Percentiles rank a stretch among this genome's conserved stretches.
Evolutionary conservation across 2,329 filamentous ascomycete species (phyloP).

Genomic region (Calonectria naviculata): DNA sequence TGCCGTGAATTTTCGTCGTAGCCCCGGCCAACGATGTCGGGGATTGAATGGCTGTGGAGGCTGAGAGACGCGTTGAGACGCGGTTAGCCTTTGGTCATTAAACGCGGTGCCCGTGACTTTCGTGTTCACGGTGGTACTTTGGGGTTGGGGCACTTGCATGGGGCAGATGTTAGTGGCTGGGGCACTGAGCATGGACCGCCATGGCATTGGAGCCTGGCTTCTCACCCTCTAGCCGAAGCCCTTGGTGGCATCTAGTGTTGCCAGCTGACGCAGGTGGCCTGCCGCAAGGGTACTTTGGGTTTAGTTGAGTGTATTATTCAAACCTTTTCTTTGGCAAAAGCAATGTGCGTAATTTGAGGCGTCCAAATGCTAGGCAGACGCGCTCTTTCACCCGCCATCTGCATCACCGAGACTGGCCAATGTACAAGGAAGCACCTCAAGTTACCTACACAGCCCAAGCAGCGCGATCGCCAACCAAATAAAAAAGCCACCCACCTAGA

Average conservation of each 20-base stretch:
- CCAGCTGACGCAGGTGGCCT: neutral
- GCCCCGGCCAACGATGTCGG: slow-evolving; percentile 26
- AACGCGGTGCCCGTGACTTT: slow-evolving; percentile 37
- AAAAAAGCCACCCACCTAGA: neutral
- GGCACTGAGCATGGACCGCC: neutral
- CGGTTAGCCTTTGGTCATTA: slow-evolving; percentile 29
- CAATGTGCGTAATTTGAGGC: neutral
- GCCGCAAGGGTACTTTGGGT: slow-evolving; percentile 20
- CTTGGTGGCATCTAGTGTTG: neutral
- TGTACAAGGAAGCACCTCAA: neutral
- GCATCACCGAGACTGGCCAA: neutral
- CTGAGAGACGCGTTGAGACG: slow-evolving; percentile 35
- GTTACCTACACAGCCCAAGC: neutral
- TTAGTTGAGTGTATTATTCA: neutral
- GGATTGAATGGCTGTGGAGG: slow-evolving; percentile 22
- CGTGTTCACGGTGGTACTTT: slow-evolving; percentile 29
- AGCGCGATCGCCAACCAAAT: neutral
- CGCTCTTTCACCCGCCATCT: neutral
- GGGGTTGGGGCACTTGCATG: neutral
- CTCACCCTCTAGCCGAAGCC: neutral
- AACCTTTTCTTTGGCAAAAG: neutral
- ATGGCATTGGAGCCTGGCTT: neutral
- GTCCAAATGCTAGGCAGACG: neutral
- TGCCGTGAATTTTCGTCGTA: slow-evolving; percentile 24
- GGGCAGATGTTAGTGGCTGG: slow-evolving; percentile 29